Evolutionary conservation across 2,329 filamentous ascomycete species (phyloP).

Genomic region (Endothia cerciana): DNA sequence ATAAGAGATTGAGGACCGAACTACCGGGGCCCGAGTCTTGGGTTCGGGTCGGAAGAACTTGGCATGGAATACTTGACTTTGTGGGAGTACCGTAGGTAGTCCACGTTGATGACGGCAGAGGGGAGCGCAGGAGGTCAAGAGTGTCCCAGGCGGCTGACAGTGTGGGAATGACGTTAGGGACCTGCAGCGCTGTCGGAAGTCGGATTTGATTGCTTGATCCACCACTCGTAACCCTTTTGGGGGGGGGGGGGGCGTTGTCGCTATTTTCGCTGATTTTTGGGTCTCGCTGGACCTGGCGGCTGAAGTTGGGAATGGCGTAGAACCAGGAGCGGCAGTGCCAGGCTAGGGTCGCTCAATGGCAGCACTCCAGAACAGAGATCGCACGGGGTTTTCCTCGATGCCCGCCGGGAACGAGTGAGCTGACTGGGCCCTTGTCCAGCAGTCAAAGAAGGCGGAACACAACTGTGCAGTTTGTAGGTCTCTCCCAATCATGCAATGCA

Average conservation of each 20-base stretch:
- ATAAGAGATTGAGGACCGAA: slow-evolving; percentile 14
- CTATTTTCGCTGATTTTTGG: slow-evolving; percentile 14
- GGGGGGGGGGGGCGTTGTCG: neutral
- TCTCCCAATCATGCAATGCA: neutral
- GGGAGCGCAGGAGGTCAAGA: neutral
- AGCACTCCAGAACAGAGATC: slow-evolving; percentile 1
- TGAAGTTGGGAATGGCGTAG: neutral
- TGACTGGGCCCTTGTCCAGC: slow-evolving; percentile 1
- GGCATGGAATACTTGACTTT: neutral
- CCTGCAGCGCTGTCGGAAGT: slow-evolving; percentile 19
- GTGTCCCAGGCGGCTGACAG: slow-evolving; percentile 1
- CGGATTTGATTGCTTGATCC: slow-evolving; percentile 28
- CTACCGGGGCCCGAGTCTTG: slow-evolving; percentile 7
- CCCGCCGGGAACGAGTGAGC: neutral
- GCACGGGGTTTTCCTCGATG: slow-evolving; percentile 6
- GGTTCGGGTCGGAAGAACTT: slow-evolving; percentile 17
- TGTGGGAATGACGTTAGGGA: slow-evolving; percentile 23
- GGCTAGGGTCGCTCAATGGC: neutral
- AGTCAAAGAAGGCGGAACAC: neutral
- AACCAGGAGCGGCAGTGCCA: neutral
- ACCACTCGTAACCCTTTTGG: slow-evolving; percentile 23
- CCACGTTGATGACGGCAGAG: slow-evolving; percentile 6
- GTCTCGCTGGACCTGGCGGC: slow-evolving; percentile 9
- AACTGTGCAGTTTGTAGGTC: neutral
- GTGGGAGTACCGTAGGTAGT: slow-evolving; percentile 1